These are phyloP conservation scores for Candida easanensis DNA, from an alignment of 805 yeast genomes.

Conservation along the genomic window DNA sequence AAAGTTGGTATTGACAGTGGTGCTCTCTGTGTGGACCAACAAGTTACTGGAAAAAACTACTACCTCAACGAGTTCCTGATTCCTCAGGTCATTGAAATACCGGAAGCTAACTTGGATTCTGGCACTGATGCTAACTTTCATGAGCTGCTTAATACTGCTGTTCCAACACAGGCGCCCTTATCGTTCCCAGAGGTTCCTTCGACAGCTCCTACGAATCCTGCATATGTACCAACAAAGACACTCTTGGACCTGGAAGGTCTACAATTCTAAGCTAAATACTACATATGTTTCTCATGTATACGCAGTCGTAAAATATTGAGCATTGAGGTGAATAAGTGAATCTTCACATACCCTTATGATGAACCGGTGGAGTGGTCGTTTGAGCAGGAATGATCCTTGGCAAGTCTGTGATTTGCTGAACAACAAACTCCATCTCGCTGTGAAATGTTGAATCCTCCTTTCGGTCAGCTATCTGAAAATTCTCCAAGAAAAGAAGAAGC, in stretches of 20 bases:
- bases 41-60: slow-evolving; percentile 62
- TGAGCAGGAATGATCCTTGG: slow-evolving; percentile 49
- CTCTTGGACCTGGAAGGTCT: slow-evolving; percentile 21
- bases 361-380: background rate
- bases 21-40: slow-evolving; percentile 61
- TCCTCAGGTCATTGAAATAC: no score
- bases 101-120: no score
- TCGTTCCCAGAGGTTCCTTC: slow-evolving; percentile 8
- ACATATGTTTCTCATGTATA: background rate
- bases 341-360: background rate
- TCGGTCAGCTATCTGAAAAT: slow-evolving; percentile 56
- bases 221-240: background rate
- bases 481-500: slow-evolving; percentile 63
- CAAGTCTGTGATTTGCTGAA: slow-evolving; percentile 66
- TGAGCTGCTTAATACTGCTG: slow-evolving; percentile 3
- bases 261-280: slow-evolving; percentile 8
- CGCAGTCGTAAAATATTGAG: no score
- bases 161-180: slow-evolving; percentile 1
- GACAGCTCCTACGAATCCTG: background rate
- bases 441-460: slow-evolving; percentile 62
- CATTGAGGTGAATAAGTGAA: no score
- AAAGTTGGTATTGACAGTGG: slow-evolving; percentile 57
- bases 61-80: slow-evolving; percentile 44
- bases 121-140: no score
- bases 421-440: slow-evolving; percentile 79